Percentiles rank a stretch among this genome's conserved stretches.
Evolutionary conservation across 192 early-diverging fungal species (phyloP).

Genomic region (Entophlyctis luteolus): DNA sequence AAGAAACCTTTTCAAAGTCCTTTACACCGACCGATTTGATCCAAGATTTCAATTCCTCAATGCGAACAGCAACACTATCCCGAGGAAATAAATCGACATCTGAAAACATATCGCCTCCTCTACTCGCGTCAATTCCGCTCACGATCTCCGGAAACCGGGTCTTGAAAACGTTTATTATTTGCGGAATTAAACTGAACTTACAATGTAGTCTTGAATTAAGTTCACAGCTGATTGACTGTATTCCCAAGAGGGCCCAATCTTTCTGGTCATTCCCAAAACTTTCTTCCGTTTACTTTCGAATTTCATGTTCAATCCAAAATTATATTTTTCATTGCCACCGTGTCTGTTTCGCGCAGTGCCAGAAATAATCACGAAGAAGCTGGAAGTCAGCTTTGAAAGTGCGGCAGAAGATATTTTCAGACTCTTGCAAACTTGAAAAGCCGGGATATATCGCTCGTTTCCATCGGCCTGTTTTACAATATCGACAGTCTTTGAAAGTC

Average conservation of each 20-base stretch:
- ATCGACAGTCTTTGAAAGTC: constrained; percentile 24
- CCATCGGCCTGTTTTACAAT: constrained; percentile 35
- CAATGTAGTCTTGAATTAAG: constrained; percentile 70
- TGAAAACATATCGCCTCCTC: constrained; percentile 53
- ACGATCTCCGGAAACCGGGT: constrained; percentile 61
- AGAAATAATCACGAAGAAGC: constrained; percentile 60
- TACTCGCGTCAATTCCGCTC: constrained; percentile 26
- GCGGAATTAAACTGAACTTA: constrained; percentile 6
- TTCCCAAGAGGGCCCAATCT: constrained; percentile 76
- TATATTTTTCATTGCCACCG: constrained; percentile 51
- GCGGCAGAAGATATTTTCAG: constrained; percentile 61
- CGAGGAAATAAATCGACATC: constrained; percentile 60
- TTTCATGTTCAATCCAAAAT: constrained; percentile 86
- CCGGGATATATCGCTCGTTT: constrained; percentile 54
- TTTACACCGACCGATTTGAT: constrained; percentile 57
- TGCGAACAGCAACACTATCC: constrained; percentile 39
- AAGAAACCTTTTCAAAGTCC: constrained; percentile 59
- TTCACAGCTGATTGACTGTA: constrained; percentile 75
- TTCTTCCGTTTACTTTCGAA: constrained; percentile 84
- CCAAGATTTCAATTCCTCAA: constrained; percentile 62
- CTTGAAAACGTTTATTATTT: constrained; percentile 19
- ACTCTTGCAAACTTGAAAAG: constrained; percentile 64
- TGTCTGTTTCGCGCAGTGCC: constrained; percentile 18
- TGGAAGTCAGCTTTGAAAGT: constrained; percentile 82
- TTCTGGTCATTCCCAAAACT: constrained; percentile 82